Evolutionary conservation across 169 alveolate genomes (phyloP), one percentile per base, ranked within the genome.

Genomic region (Cryptosporidium canis): DNA sequence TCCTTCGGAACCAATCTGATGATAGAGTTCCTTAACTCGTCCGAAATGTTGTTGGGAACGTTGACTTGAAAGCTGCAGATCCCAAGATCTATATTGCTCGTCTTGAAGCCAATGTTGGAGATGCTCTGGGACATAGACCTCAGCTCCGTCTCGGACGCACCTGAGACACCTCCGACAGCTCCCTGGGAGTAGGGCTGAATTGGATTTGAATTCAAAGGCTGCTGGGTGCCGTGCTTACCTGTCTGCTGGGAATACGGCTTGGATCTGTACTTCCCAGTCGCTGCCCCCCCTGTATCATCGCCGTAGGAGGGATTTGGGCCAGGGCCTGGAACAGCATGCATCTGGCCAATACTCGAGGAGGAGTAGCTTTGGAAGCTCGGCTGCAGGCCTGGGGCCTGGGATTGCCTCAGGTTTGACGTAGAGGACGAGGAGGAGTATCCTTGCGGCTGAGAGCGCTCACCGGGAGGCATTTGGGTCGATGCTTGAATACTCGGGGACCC

Each of bases 1-100:
- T 77, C 87, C 24, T 48, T 61, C 4, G 87, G 87, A 39, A 77
- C 55, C 21, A 77, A 29, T 58, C 87, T 41, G 24, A 61, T 48
- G 24, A 77, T 58, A 24, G 72, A 58, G 31, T 77, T 61, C 29
- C 56, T 77, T 18, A 77, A 24, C 1, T 55, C 70, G 31, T 77
- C 72, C 18, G 51, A 55, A 56, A 77, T 77, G 27, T 77, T 70
- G 35, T 55, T 70, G 6, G 84, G 84, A 27, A 70, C 84, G 16
- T 70, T 55, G 2, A 70, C 84, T 21, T 70, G 84, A 31, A 70
- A 70, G 64, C 55, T 70, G 21, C 67, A 24, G 33, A 70, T 37
- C 21, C 84, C 84, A 27, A 70, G 53, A 53, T 70, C 66, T 31
- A 70, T 27, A 12, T 18, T 70, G 1, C 66, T 55, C 6, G 84